These are phyloP conservation scores for Paxillus involutus DNA, from an alignment of 768 basidiomycete genomes.

Conservation along the genomic window DNA sequence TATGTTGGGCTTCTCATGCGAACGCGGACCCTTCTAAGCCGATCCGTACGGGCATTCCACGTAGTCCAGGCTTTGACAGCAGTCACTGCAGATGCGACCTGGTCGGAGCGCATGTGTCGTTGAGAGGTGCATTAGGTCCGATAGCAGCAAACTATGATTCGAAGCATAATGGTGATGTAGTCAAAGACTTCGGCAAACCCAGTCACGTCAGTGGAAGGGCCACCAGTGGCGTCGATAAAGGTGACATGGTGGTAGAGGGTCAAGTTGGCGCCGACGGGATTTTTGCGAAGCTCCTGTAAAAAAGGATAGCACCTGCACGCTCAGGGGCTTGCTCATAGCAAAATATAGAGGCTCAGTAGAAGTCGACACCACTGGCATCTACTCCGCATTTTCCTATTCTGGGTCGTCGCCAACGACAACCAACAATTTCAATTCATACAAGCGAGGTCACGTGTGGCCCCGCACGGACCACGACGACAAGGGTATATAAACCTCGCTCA, in stretches of 20 bases:
- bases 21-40: constrained; percentile 69
- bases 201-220: constrained; percentile 66
- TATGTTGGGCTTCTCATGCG: constrained; percentile 87
- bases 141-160: constrained; percentile 51
- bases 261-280: constrained; percentile 45
- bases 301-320: constrained; percentile 53
- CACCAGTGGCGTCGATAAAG: constrained; percentile 57
- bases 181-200: constrained; percentile 70
- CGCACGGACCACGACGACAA: constrained; percentile 35
- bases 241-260: constrained; percentile 61
- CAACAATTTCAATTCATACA: too few relatives aligned
- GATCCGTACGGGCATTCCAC: constrained; percentile 78
- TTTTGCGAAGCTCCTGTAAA: constrained; percentile 59
- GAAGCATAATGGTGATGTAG: constrained; percentile 60
- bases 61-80: constrained; percentile 70
- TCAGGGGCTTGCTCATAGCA: background rate
- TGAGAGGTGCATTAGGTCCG: constrained; percentile 81
- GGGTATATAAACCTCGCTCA: constrained; percentile 31
- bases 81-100: constrained; percentile 73
- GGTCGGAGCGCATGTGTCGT: constrained; percentile 74
- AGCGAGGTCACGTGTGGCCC: constrained; percentile 17
- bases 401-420: too few relatives aligned
- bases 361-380: constrained; percentile 44
- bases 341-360: constrained; percentile 6
- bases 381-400: too few relatives aligned